Evolutionary conservation across 2,329 filamentous ascomycete species (phyloP).

Genomic region (Scedosporium aurantiacum): DNA sequence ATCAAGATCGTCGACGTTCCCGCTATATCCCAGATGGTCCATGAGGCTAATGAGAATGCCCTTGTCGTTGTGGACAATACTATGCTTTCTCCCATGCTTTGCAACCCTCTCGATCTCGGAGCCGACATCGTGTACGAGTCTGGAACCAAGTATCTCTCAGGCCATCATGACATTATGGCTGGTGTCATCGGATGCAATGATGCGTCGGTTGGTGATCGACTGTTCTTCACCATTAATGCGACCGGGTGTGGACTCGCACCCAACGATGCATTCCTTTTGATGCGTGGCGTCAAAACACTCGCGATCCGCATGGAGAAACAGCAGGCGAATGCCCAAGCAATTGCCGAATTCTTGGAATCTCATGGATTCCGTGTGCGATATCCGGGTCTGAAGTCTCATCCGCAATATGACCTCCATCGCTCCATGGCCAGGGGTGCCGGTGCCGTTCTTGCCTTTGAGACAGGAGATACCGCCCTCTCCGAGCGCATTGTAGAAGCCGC

Average conservation of each 20-base stretch:
- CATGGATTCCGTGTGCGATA: constrained; percentile 93
- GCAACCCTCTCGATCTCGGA: constrained; percentile 86
- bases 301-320: constrained; percentile 99
- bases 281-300: constrained; percentile 91
- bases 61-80: constrained; percentile 95
- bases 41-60: constrained; percentile 65
- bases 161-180: constrained; percentile 98
- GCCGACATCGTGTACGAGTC: constrained; percentile 96
- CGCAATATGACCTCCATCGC: constrained; percentile 93
- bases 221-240: constrained; percentile 95
- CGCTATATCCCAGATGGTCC: constrained; percentile 63
- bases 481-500: constrained; percentile 92
- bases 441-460: constrained; percentile 92
- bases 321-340: constrained; percentile 79
- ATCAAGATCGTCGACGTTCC: constrained; percentile 96
- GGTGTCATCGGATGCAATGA: constrained; percentile 92
- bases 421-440: constrained; percentile 90
- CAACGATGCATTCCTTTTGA: constrained; percentile 90
- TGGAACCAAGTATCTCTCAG: constrained; percentile 94
- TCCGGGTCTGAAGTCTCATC: constrained; percentile 85
- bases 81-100: constrained; percentile 92
- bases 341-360: constrained; percentile 82
- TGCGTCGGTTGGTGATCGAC: constrained; percentile 65
- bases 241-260: constrained; percentile 90
- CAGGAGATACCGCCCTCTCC: constrained; percentile 70